These are phyloP conservation scores for Aspergillus olivimuriae DNA, from an alignment of 495 filamentous ascomycete genomes.

Conservation along the genomic window DNA sequence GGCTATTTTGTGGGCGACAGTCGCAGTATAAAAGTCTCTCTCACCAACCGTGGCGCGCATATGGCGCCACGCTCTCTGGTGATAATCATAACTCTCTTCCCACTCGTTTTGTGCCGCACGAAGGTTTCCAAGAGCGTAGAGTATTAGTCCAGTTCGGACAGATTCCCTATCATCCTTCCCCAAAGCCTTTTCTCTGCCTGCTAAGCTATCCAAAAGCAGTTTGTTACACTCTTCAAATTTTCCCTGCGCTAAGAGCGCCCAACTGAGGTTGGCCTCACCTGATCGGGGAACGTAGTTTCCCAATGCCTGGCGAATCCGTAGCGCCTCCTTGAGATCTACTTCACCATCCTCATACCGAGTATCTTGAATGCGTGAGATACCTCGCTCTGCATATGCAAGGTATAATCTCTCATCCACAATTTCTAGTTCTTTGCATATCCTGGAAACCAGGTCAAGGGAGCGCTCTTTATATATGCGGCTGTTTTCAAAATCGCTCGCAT, in stretches of 20 bases:
- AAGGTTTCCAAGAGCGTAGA: constrained; percentile 25
- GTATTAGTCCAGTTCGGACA: constrained; percentile 23
- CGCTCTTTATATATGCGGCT: constrained; percentile 11
- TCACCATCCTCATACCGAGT: background rate
- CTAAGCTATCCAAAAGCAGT: constrained; percentile 10
- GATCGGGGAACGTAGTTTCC: constrained; percentile 1
- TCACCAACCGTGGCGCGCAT: constrained; percentile 21
- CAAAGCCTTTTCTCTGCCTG: constrained; percentile 7
- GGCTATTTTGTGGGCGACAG: constrained; percentile 21
- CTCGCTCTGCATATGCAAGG: constrained; percentile 10
- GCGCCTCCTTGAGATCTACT: background rate
- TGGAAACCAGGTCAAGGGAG: constrained; percentile 6
- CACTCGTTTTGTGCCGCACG: constrained; percentile 7
- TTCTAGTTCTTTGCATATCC: constrained; percentile 7
- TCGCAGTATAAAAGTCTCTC: constrained; percentile 20
- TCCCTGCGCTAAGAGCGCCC: constrained; percentile 1
- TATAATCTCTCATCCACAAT: constrained; percentile 11
- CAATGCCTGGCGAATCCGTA: background rate
- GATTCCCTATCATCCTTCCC: constrained; percentile 14
- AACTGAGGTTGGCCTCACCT: constrained; percentile 1
- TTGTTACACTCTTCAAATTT: constrained; percentile 1
- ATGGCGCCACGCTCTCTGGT: constrained; percentile 15
- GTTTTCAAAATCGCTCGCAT: constrained; percentile 5
- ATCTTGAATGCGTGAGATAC: constrained; percentile 4
- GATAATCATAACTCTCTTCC: constrained; percentile 21